Evolutionary conservation across 306 rosid species (phyloP), one percentile per base, ranked within the genome.

Genomic region (Cyamopsis tetragonoloba): DNA sequence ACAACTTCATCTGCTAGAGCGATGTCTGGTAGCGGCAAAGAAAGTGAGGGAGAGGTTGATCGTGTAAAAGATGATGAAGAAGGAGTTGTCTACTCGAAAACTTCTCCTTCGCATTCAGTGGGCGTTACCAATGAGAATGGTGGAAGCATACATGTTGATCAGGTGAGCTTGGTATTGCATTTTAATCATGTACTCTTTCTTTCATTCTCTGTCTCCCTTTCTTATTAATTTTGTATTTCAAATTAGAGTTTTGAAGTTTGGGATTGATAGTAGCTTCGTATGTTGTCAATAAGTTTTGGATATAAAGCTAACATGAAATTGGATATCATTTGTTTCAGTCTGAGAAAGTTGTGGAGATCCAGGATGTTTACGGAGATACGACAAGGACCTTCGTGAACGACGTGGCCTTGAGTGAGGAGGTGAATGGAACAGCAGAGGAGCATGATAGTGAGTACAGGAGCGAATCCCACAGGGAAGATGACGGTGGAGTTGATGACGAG

Each of bases 401-500:
- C 44, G 23, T 54, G 27, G 82, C 82, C 51, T 18, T 83, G 80
- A 89, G 97, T 71, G 98, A 93, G 76, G 98, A 88, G 93, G 97
- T 88, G 75, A 90, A 88, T 7, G 96, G 91, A 53, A 84, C 91
- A 12, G 84, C 84, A 0, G 89, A 68, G 61, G 80, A 77, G 74
- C 79, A 74, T 10, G 81, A 42, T 12, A 67, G 53, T 4, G 88
- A 82, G 74, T 79, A 71, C 42, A 71, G 67, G 76, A 81, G 87
- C 11, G 88, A 88, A 66, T 87, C 97, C 12, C 85, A 2, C 3
- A 84, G 85, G 2, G 88, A 66, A 68, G 88, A 70, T 60, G 86
- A 77, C 5, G 74, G 55, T 20, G 84, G 56, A 32, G 82, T 18
- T 1, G 86, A 70, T 0, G 79, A 79, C 2, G 93, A 72, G 7